A percentile compares a stretch with the other conserved stretches of the same genome.
Conservation (phyloP, 2,329 filamentous ascomycete genomes). For the Dactylellina drechsleri region DNA sequence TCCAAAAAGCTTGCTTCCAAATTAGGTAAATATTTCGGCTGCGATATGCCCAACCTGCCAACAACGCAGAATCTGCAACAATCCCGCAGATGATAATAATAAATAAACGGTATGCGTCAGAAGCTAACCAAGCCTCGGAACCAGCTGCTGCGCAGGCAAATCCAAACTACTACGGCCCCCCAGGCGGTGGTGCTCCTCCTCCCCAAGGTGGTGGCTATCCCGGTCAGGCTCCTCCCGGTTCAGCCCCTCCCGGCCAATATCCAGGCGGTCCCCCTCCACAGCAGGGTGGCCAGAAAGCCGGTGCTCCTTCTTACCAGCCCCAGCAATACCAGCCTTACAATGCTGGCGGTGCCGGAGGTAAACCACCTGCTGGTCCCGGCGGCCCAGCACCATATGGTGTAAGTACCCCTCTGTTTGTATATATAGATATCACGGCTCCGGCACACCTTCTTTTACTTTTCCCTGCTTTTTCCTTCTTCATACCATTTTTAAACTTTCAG, state of each 20-base stretch:
- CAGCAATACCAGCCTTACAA: slow-evolving; percentile 42
- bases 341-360: slow-evolving; percentile 25
- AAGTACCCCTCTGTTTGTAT: slow-evolving; percentile 32
- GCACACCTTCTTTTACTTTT: slow-evolving; percentile 1
- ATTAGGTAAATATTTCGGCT: slow-evolving; percentile 49
- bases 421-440: slow-evolving; percentile 9
- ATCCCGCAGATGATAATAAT: neutral
- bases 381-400: slow-evolving; percentile 50
- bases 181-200: slow-evolving; percentile 22
- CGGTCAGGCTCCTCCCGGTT: slow-evolving; percentile 39
- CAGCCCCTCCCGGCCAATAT: slow-evolving; percentile 19
- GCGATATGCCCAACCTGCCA: slow-evolving; percentile 16
- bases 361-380: slow-evolving; percentile 29
- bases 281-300: slow-evolving; percentile 34
- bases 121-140: slow-evolving; percentile 34
- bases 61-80: slow-evolving; percentile 50
- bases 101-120: neutral
- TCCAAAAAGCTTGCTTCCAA: slow-evolving; percentile 52
- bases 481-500: neutral
- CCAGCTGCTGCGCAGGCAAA: slow-evolving; percentile 49
- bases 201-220: slow-evolving; percentile 34
- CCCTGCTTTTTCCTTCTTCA: slow-evolving; percentile 8
- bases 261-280: slow-evolving; percentile 17
- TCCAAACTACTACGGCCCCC: slow-evolving; percentile 50
- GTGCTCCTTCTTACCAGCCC: slow-evolving; percentile 33